A percentile compares a stretch with the other conserved stretches of the same genome.
Conservation (phyloP, 208 protist species). For the Trypanosoma vivax region DNA sequence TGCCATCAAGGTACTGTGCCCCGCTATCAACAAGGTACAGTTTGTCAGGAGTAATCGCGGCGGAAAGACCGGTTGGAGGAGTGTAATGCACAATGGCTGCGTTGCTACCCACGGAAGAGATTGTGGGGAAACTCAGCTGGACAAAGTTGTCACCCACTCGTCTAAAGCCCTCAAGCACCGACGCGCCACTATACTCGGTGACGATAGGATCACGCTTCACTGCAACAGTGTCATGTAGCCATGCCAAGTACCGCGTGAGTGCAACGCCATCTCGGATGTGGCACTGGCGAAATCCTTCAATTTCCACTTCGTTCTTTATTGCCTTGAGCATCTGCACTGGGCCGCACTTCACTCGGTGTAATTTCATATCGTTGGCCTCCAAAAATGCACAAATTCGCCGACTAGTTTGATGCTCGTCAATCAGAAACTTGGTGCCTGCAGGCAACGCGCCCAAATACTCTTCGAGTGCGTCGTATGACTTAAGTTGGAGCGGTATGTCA, state of each 20-base stretch:
- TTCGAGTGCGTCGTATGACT: constrained; percentile 74
- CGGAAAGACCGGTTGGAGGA: constrained; percentile 52
- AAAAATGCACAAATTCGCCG: constrained; percentile 49
- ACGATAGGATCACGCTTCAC: constrained; percentile 48
- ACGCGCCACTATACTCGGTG: constrained; percentile 82
- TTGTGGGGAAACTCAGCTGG: constrained; percentile 90
- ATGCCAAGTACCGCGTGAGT: constrained; percentile 89
- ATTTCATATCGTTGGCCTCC: constrained; percentile 21
- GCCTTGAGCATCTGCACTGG: constrained; percentile 80
- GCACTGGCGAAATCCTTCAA: constrained; percentile 86
- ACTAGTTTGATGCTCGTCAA: constrained; percentile 71
- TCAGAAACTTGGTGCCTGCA: constrained; percentile 33
- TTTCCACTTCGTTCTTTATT: constrained; percentile 89
- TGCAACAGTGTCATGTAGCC: constrained; percentile 76
- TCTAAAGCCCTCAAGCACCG: constrained; percentile 76
- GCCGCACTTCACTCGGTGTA: constrained; percentile 44
- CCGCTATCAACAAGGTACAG: constrained; percentile 95
- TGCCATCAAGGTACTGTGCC: constrained; percentile 93
- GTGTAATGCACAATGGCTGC: constrained; percentile 95
- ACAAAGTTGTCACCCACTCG: constrained; percentile 73
- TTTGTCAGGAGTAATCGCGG: constrained; percentile 48
- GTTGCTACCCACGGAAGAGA: constrained; percentile 86
- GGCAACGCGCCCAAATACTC: constrained; percentile 31
- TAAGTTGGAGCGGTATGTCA: constrained; percentile 33
- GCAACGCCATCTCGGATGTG: constrained; percentile 92